Evolutionary conservation across 306 rosid species (phyloP).

Genomic region (Vigna angularis): DNA sequence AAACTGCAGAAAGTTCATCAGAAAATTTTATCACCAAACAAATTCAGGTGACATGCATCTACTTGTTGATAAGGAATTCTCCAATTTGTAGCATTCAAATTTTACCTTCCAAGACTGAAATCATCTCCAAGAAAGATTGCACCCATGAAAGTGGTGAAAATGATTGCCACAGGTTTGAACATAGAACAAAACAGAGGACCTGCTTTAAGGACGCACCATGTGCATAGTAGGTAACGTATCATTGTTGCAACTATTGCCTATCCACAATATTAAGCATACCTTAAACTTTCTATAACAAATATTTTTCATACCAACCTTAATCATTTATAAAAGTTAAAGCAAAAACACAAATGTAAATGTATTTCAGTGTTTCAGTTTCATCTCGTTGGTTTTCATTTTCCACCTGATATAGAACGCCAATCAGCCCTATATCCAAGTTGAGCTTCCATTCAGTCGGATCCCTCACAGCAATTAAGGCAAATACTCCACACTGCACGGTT

Average conservation of each 20-base stretch:
- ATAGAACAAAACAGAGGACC: conserved; percentile 60
- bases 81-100: not conserved
- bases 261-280: not conserved
- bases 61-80: not conserved
- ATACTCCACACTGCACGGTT: conserved; percentile 40
- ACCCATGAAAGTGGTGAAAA: conserved; percentile 51
- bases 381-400: no score
- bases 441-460: conserved; percentile 51
- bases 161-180: conserved; percentile 61
- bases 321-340: no score
- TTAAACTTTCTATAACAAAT: no score
- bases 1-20: conserved; percentile 45
- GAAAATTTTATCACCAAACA: not conserved
- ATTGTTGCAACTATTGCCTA: conserved; percentile 50
- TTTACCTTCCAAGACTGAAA: conserved; percentile 62
- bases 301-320: no score
- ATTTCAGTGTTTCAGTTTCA: no score
- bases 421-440: conserved; percentile 44
- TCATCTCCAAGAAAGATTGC: conserved; percentile 54
- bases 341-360: no score
- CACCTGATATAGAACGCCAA: conserved; percentile 47
- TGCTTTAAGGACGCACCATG: conserved; percentile 52
- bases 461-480: conserved; percentile 43
- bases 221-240: conserved; percentile 27
- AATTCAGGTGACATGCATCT: no score